A percentile compares a stretch with the other conserved stretches of the same genome.
Conservation (phyloP, 371 early-diverging fungal species). For the Polyrhizophydium stewartii region DNA sequence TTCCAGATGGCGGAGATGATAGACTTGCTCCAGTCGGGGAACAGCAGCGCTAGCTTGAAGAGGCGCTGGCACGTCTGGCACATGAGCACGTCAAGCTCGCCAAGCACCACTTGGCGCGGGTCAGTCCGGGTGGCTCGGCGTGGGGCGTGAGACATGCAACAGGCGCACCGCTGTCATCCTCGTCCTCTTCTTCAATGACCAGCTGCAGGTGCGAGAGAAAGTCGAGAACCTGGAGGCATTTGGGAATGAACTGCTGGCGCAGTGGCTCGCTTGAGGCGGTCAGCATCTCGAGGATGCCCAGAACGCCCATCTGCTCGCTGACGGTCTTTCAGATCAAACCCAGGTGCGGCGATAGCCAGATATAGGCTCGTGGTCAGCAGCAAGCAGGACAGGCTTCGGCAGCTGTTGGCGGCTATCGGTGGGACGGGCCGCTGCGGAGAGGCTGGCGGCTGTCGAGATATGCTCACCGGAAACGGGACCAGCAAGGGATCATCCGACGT, state of each 20-base stretch:
- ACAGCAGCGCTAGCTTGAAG: not conserved
- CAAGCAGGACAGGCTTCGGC: no score
- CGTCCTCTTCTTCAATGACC: not conserved
- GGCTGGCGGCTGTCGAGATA: no score
- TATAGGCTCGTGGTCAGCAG: no score
- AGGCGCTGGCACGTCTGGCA: not conserved
- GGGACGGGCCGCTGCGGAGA: no score
- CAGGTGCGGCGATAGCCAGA: no score
- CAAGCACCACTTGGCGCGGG: not conserved
- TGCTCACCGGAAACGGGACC: no score
- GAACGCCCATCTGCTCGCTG: not conserved
- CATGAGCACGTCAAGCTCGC: not conserved
- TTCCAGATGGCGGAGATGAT: not conserved
- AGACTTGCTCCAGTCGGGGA: not conserved
- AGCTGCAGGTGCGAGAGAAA: not conserved
- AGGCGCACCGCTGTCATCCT: not conserved
- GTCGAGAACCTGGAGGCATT: not conserved
- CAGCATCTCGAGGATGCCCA: not conserved
- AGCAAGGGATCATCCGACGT: no score
- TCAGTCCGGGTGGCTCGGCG: no score
- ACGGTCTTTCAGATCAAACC: not conserved
- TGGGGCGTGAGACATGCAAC: no score
- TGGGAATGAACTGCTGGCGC: not conserved
- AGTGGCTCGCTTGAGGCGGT: not conserved
- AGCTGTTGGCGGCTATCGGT: no score